phyloP scores from a whole-genome alignment of 2,329 filamentous ascomycete species.

The Diplodia corticola region DNA sequence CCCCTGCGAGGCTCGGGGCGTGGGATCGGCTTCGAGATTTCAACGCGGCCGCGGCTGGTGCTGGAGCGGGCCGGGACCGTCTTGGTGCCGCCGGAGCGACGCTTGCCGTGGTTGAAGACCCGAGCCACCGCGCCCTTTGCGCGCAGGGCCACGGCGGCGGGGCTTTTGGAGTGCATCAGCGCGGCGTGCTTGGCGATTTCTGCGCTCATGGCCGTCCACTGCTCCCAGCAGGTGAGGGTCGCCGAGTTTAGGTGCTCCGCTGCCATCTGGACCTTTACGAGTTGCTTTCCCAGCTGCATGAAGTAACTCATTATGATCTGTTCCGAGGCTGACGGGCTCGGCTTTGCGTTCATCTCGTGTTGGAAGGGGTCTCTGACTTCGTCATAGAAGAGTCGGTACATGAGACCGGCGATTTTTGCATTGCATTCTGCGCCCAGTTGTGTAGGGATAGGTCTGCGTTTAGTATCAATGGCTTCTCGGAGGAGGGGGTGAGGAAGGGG shows the following conservation, averaged over 20 bases:
- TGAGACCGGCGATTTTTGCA: neutral
- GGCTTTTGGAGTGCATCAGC: neutral
- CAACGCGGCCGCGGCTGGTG: neutral
- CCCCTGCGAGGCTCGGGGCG: neutral
- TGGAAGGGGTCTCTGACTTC: neutral
- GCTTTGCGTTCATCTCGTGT: neutral
- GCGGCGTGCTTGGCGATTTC: neutral
- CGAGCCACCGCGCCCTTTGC: neutral
- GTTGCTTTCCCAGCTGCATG: neutral
- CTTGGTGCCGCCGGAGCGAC: neutral
- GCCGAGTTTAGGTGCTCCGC: neutral
- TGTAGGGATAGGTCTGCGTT: conserved; percentile 1
- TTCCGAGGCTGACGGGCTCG: neutral
- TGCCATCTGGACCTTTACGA: neutral
- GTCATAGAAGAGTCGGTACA: neutral
- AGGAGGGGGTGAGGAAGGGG: neutral
- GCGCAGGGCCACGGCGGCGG: neutral
- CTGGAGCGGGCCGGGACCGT: neutral
- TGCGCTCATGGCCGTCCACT: neutral
- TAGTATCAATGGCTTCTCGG: neutral
- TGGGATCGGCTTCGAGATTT: neutral
- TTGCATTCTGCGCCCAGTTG: neutral
- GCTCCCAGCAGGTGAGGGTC: neutral
- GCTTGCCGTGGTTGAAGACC: neutral
- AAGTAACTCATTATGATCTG: neutral